phyloP scores from a whole-genome alignment of 345 rosid species.

The Corymbia maculata region DNA sequence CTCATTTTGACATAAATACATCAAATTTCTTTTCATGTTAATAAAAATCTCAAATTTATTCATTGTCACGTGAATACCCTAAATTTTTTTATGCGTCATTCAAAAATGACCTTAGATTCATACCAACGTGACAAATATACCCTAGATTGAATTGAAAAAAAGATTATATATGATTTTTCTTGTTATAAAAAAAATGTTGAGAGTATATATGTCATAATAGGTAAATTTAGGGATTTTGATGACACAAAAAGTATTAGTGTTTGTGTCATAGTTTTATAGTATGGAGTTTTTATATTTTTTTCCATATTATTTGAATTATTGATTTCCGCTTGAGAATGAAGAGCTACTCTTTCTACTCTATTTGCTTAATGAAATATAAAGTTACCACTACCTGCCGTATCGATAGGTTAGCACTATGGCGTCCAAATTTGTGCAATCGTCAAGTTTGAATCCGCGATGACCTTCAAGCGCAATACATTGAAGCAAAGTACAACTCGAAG shows the following conservation, averaged over 20 bases:
- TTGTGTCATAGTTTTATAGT: neutral
- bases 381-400: neutral
- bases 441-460: neutral
- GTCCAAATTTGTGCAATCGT: neutral
- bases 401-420: neutral
- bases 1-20: neutral
- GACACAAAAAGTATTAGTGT: too few relatives aligned
- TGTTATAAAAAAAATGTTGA: too few relatives aligned
- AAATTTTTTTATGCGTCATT: neutral
- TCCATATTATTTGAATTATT: neutral
- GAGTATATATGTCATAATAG: accelerated
- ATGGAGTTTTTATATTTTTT: neutral
- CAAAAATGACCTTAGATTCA: too few relatives aligned
- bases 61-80: neutral
- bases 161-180: too few relatives aligned
- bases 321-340: neutral
- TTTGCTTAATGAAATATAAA: neutral
- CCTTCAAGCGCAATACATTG: neutral
- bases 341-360: neutral
- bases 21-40: too few relatives aligned
- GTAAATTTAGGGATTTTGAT: neutral
- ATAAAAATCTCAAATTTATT: too few relatives aligned
- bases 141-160: too few relatives aligned
- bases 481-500: neutral
- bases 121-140: too few relatives aligned